Conservation (phyloP, 2,329 filamentous ascomycete genomes). For the Ophiocordyceps camponoti-saundersi region DNA sequence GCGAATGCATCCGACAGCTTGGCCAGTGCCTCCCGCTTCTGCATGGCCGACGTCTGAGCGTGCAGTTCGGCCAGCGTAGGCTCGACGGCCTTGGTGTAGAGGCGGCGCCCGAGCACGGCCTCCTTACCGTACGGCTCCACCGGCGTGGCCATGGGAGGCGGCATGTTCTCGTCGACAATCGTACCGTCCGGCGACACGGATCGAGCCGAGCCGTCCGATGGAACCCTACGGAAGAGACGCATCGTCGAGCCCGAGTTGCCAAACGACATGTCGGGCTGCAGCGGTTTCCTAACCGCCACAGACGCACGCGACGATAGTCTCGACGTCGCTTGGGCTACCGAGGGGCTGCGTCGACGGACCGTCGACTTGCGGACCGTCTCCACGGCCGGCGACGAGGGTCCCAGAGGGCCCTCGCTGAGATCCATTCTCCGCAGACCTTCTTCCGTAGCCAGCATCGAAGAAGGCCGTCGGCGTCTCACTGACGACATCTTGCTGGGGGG, state of each 20-base stretch:
- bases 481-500: conserved; percentile 29
- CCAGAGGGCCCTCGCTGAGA: conserved; percentile 41
- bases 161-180: conserved; percentile 46
- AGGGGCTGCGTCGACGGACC: conserved; percentile 25
- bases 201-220: conserved; percentile 44
- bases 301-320: conserved; percentile 23
- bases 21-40: conserved; percentile 69
- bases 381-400: conserved; percentile 33
- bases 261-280: conserved; percentile 82
- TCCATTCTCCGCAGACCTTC: conserved; percentile 43
- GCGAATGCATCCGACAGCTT: conserved; percentile 75
- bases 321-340: conserved; percentile 18
- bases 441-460: conserved; percentile 39
- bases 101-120: conserved; percentile 60
- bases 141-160: conserved; percentile 25
- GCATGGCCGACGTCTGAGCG: conserved; percentile 51
- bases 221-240: conserved; percentile 74
- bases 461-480: conserved; percentile 35
- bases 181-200: conserved; percentile 21
- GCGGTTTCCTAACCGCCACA: conserved; percentile 49
- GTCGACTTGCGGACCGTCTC: conserved; percentile 46
- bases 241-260: conserved; percentile 88
- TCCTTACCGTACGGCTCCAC: conserved; percentile 58
- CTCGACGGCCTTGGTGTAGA: conserved; percentile 70
- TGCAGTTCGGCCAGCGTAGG: conserved; percentile 71